Base-by-base conservation (phyloP, 2,329 filamentous ascomycete species). In the Xylariaceae sp. region DNA sequence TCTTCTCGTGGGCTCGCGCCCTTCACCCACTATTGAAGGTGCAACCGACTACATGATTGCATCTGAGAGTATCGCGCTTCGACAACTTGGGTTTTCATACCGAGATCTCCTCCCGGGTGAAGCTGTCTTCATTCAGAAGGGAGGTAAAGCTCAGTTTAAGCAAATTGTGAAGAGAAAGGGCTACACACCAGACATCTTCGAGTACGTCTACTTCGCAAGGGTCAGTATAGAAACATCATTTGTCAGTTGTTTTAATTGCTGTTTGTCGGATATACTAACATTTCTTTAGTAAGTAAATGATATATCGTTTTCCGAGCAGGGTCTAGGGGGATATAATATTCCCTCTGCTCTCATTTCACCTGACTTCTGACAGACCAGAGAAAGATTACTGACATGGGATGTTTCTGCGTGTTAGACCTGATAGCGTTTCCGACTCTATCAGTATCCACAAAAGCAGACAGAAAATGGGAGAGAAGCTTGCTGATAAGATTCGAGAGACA, bases 41-140 rank as follows among this genome's bases (percentile, higher is more conserved):
- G 79, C 80, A 3, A 81, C 67, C 55, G 86, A 89, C 64, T 89
- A 88, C 67, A 88, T 90, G 84, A 82, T 90, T 76, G 85, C 86
- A 0, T 89, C 85, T 1, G 86, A 91, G 66, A 88, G 83, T 8
- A 83, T 90, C 41, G 87, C 85, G 16, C 68, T 89, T 32, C 75
- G 79, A 45, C 83, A 89, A 61, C 79, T 87, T 41, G 85, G 85
- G 6, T 90, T 88, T 67, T 72, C 68, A 40, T 80, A 88, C 54
- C 69, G 76, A 35, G 85, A 90, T 58, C 84, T 90, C 50, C 68
- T 81, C 39, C 86, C 85, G 1, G 86, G 86, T 25, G 79, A 90
- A 65, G 86, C 86, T 0, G 86, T 90, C 37, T 86, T 91, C 60
- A 84, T 89, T 48, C 76, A 82, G 56, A 89, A 88, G 64, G 84